Evolutionary conservation across 2,329 filamentous ascomycete species (phyloP).

Genomic region (Fusarium sp.): DNA sequence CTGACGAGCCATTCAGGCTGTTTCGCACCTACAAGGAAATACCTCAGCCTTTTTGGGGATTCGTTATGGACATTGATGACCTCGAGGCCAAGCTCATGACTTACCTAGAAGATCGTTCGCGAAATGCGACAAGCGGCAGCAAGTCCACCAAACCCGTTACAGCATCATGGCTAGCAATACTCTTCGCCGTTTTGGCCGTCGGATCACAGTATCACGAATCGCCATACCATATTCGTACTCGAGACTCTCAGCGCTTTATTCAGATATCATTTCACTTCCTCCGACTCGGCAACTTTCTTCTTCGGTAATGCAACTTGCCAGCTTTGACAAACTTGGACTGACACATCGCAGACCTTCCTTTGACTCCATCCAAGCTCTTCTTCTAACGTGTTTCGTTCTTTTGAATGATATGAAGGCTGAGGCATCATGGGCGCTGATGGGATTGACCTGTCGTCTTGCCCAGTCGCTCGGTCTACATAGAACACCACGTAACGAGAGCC

Average conservation of each 20-base stretch:
- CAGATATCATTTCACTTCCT: slow-evolving; percentile 74
- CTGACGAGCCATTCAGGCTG: slow-evolving; percentile 54
- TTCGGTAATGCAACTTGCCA: slow-evolving; percentile 54
- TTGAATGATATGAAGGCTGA: slow-evolving; percentile 77
- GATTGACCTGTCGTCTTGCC: slow-evolving; percentile 71
- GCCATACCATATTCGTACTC: slow-evolving; percentile 69
- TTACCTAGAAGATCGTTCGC: slow-evolving; percentile 71
- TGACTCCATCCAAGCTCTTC: slow-evolving; percentile 72
- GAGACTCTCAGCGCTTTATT: slow-evolving; percentile 69
- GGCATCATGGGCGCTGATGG: slow-evolving; percentile 73
- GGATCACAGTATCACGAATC: slow-evolving; percentile 75
- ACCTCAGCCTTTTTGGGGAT: slow-evolving; percentile 74
- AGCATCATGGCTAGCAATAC: slow-evolving; percentile 72
- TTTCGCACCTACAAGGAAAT: slow-evolving; percentile 75
- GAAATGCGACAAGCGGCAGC: slow-evolving; percentile 60
- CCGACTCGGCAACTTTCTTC: slow-evolving; percentile 70
- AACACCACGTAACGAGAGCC: slow-evolving; percentile 55
- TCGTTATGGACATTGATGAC: slow-evolving; percentile 73
- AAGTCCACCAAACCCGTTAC: slow-evolving; percentile 64
- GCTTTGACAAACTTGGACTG: not conserved
- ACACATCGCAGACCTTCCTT: slow-evolving; percentile 63
- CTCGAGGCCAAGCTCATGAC: slow-evolving; percentile 72
- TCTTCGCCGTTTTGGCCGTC: slow-evolving; percentile 73
- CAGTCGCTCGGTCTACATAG: slow-evolving; percentile 72
- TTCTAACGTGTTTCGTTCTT: slow-evolving; percentile 71